These are phyloP conservation scores for Colletotrichum limetticola DNA, from an alignment of 2,329 filamentous ascomycete species.

Conservation along the genomic window DNA sequence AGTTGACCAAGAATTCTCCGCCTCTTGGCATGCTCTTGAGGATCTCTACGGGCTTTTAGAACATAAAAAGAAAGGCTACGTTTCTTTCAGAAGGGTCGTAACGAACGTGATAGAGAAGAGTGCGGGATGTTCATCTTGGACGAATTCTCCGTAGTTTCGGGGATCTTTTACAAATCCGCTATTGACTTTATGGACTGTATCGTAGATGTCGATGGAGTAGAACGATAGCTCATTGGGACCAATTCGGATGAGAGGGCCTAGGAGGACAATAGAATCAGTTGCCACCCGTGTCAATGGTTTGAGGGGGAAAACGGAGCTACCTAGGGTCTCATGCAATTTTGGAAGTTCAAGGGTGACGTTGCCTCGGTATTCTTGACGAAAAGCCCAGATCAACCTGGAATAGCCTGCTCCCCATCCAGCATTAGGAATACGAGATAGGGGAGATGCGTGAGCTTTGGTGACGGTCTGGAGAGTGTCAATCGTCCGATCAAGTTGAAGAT, in stretches of 20 bases:
- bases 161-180: conserved; percentile 42
- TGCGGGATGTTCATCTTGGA: conserved; percentile 42
- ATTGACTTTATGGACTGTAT: conserved; percentile 39
- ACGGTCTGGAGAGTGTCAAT: neutral
- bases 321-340: conserved; percentile 38
- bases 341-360: conserved; percentile 38
- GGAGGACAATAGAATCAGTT: neutral
- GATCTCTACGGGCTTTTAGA: conserved; percentile 29
- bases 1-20: conserved; percentile 43
- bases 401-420: conserved; percentile 36
- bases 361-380: conserved; percentile 38
- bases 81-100: no score
- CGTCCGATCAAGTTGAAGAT: no score
- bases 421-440: conserved; percentile 37
- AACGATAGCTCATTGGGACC: conserved; percentile 41
- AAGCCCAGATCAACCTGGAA: conserved; percentile 39
- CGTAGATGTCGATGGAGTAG: conserved; percentile 41
- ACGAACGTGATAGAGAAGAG: conserved; percentile 42
- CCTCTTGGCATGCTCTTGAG: conserved; percentile 41
- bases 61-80: no score
- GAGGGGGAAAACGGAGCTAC: neutral
- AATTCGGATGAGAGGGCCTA: conserved; percentile 39
- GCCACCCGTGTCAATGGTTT: neutral
- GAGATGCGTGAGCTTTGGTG: conserved; percentile 16
- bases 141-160: conserved; percentile 41